Evolutionary conservation across 495 filamentous ascomycete species (phyloP).

Genomic region (Cudoniella acicularis): DNA sequence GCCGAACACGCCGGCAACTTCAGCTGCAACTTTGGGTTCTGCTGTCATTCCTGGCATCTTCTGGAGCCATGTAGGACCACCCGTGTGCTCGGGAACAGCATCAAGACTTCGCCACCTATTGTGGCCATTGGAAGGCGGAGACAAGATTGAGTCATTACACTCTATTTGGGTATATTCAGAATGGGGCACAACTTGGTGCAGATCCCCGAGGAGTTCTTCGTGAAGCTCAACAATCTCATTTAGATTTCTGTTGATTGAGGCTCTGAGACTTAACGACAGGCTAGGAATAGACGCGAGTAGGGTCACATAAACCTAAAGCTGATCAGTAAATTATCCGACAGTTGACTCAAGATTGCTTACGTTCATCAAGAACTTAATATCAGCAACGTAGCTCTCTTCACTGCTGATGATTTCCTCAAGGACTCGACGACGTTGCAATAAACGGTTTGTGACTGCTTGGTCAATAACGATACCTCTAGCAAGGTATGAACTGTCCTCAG

Average conservation of each 20-base stretch:
- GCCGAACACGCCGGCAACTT: constrained; percentile 74
- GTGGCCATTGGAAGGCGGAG: constrained; percentile 27
- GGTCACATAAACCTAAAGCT: constrained; percentile 60
- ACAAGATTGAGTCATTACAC: constrained; percentile 15
- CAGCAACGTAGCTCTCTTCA: constrained; percentile 84
- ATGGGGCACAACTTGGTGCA: constrained; percentile 58
- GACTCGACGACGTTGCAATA: constrained; percentile 69
- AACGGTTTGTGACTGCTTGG: constrained; percentile 63
- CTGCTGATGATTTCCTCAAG: constrained; percentile 80
- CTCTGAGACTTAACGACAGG: constrained; percentile 49
- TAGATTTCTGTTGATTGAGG: constrained; percentile 62
- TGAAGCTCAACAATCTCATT: constrained; percentile 69
- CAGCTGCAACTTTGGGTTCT: constrained; percentile 65
- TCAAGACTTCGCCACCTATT: constrained; percentile 59
- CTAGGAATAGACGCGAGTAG: constrained; percentile 59
- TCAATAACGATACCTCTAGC: constrained; percentile 56
- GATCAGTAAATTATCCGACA: background rate
- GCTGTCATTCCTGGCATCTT: constrained; percentile 52
- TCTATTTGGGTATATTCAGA: constrained; percentile 55
- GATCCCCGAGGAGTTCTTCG: constrained; percentile 62
- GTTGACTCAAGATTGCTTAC: constrained; percentile 41
- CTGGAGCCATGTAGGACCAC: constrained; percentile 38
- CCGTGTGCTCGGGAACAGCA: constrained; percentile 49
- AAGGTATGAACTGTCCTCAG: constrained; percentile 61
- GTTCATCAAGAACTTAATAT: constrained; percentile 79